Base-by-base conservation (phyloP, 768 basidiomycete genomes). In the Boletus tylopilopsis region DNA sequence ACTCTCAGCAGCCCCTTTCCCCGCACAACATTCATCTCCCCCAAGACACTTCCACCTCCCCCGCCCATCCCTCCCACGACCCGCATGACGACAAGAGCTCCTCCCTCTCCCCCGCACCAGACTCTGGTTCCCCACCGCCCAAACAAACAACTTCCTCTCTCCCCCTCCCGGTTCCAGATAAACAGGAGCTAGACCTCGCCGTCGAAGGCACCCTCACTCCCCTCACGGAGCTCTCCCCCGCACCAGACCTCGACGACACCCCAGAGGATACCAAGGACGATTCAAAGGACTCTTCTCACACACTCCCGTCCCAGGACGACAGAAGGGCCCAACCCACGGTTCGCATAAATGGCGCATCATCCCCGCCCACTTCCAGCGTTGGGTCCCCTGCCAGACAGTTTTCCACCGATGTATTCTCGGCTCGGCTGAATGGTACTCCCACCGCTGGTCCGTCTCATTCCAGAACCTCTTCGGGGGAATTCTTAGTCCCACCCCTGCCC, bases 151-250 rank as follows among this genome's bases (percentile, higher is more conserved):
- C 48, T 51, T 48, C 53, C 8, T 42, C 64, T 4, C 59, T 23
- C 34, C 30, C 53, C 3, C 64, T 50, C 13, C 45, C 62, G 15
- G 39, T 19, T 23, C 25, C 63, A 10, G 70, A 71, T 35, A 60
- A 59, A 30, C 50, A 69, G 50, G 66, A 71, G 47, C 60, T 58
- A 9, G 69, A 71, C 53, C 69, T 72, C 34, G 67, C 72, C 60
- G 50, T 71, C 64, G 64, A 75, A 66, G 57, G 64, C 70, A 66
- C 51, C 56, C 84, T 84, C 19, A 87, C 87, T 0, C 87, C 87
- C 4, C 79, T 90, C 62, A 88, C 84, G 56, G 87, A 88, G 54
- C 79, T 88, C 22, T 87, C 87, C 8, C 82, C 85, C 1, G 76
- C 83, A 0, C 80, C 83, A 34, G 80, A 81, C 58, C 71, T 73